Percentiles rank a stretch among this genome's conserved stretches.
Evolutionary conservation across 2,329 filamentous ascomycete genomes (phyloP).

Genomic region (Pseudopithomyces maydicus): DNA sequence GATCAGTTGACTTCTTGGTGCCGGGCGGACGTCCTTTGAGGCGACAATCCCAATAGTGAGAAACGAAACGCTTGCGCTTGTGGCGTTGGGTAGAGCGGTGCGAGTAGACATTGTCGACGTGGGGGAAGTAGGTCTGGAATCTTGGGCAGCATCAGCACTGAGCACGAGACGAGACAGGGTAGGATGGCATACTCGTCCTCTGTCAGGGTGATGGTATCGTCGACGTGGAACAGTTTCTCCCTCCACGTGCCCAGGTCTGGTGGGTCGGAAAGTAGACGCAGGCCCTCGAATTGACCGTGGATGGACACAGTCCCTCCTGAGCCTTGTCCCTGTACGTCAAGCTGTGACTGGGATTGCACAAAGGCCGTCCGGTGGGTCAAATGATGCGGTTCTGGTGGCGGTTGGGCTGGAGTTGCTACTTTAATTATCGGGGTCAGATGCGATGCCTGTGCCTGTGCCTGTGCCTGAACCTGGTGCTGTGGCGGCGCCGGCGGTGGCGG

Average conservation of each 20-base stretch:
- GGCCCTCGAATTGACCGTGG: slow-evolving; percentile 58
- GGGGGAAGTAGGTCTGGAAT: slow-evolving; percentile 80
- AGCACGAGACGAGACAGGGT: neutral
- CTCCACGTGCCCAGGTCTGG: slow-evolving; percentile 73
- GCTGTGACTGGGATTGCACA: slow-evolving; percentile 13
- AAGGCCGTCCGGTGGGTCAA: slow-evolving; percentile 13
- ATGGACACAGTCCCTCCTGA: slow-evolving; percentile 47
- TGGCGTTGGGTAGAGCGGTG: slow-evolving; percentile 81
- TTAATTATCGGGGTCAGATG: slow-evolving; percentile 5
- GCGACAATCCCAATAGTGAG: slow-evolving; percentile 84
- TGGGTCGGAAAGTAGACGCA: slow-evolving; percentile 67
- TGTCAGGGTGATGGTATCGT: slow-evolving; percentile 72
- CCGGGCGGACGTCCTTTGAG: slow-evolving; percentile 80
- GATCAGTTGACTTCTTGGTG: slow-evolving; percentile 78
- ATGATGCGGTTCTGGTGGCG: slow-evolving; percentile 17
- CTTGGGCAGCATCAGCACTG: slow-evolving; percentile 47
- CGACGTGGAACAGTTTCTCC: slow-evolving; percentile 74
- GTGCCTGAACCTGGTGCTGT: slow-evolving; percentile 17
- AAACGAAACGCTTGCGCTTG: slow-evolving; percentile 81
- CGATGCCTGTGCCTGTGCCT: too few species aligned
- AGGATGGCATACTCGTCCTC: slow-evolving; percentile 68
- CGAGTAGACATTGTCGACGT: slow-evolving; percentile 84
- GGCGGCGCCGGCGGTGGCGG: slow-evolving; percentile 13
- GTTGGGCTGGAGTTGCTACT: slow-evolving; percentile 20
- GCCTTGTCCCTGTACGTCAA: slow-evolving; percentile 5